Evolutionary conservation across 2,329 filamentous ascomycete genomes (phyloP).

Genomic region (Bretziella fagacearum): DNA sequence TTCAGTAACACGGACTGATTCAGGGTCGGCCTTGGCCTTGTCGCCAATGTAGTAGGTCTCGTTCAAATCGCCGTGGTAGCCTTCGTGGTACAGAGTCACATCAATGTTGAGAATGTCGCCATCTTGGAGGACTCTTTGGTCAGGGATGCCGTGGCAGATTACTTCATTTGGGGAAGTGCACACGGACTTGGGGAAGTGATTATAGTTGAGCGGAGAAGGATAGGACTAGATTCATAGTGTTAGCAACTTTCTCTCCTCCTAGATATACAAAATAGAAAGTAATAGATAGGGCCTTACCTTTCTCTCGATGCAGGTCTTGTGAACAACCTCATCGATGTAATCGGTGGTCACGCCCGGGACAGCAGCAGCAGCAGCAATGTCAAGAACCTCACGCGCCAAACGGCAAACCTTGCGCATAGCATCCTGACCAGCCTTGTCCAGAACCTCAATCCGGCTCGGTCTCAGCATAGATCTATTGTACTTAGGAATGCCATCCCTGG

Average conservation of each 20-base stretch:
- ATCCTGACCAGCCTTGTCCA: slow-evolving; percentile 65
- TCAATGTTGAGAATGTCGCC: slow-evolving; percentile 97
- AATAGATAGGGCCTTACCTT: slow-evolving; percentile 50
- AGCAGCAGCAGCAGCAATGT: slow-evolving; percentile 69
- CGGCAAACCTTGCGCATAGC: slow-evolving; percentile 87
- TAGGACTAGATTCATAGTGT: slow-evolving; percentile 49
- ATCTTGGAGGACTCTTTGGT: slow-evolving; percentile 70
- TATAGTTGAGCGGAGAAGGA: slow-evolving; percentile 87
- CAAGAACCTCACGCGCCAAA: slow-evolving; percentile 75
- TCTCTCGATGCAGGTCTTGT: slow-evolving; percentile 85
- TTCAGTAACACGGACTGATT: slow-evolving; percentile 81
- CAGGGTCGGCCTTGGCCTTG: slow-evolving; percentile 65
- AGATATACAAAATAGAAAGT: neutral
- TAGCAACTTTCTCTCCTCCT: slow-evolving; percentile 3
- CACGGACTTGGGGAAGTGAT: slow-evolving; percentile 92
- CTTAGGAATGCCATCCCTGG: slow-evolving; percentile 59
- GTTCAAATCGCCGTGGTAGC: slow-evolving; percentile 92
- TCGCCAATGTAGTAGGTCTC: slow-evolving; percentile 98
- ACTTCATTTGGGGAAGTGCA: slow-evolving; percentile 95
- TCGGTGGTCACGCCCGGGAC: slow-evolving; percentile 93
- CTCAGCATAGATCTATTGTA: slow-evolving; percentile 43
- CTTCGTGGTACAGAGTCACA: slow-evolving; percentile 81
- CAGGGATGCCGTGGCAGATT: slow-evolving; percentile 96
- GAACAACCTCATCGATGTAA: slow-evolving; percentile 83
- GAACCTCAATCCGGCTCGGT: slow-evolving; percentile 65